phyloP scores from a whole-genome alignment of 75 land plant species.

The Ceratopteris richardii region DNA sequence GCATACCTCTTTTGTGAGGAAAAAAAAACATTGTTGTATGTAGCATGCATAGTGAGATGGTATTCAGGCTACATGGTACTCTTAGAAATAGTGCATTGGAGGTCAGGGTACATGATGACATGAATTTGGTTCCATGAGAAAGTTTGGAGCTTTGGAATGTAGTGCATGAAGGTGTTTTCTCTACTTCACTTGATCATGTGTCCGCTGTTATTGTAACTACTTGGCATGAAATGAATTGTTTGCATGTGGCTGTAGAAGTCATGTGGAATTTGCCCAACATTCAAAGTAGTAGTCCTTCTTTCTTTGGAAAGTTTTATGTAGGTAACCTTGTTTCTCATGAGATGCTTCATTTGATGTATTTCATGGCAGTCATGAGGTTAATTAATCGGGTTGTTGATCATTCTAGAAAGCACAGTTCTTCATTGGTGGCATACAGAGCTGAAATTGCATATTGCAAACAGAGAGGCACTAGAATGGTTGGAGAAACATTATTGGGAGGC shows the following conservation, averaged over 20 bases:
- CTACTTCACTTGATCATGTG: conserved; percentile 36
- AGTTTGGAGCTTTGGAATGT: conserved; percentile 82
- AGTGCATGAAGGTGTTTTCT: conserved; percentile 60
- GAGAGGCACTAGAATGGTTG: conserved; percentile 76
- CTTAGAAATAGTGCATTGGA: too few species aligned
- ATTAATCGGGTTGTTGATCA: conserved; percentile 83
- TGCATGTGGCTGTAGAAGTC: conserved; percentile 65
- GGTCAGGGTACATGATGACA: neutral
- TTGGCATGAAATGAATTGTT: conserved; percentile 68
- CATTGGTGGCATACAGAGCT: conserved; percentile 65
- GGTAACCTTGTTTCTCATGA: conserved; percentile 40
- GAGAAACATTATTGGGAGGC: conserved; percentile 75
- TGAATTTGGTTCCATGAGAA: conserved; percentile 68
- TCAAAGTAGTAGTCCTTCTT: conserved; percentile 60
- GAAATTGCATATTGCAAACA: conserved; percentile 55
- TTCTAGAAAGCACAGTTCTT: conserved; percentile 28
- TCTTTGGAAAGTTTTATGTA: conserved; percentile 8
- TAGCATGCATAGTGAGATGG: too few species aligned
- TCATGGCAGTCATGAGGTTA: conserved; percentile 83
- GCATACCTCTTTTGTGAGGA: too few species aligned
- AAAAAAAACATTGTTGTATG: too few species aligned
- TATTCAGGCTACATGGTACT: too few species aligned
- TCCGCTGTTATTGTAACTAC: conserved; percentile 51
- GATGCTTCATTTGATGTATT: conserved; percentile 71
- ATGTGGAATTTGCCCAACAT: conserved; percentile 64